Conservation (phyloP, 2,329 filamentous ascomycete species). For the Cytospora piceae region DNA sequence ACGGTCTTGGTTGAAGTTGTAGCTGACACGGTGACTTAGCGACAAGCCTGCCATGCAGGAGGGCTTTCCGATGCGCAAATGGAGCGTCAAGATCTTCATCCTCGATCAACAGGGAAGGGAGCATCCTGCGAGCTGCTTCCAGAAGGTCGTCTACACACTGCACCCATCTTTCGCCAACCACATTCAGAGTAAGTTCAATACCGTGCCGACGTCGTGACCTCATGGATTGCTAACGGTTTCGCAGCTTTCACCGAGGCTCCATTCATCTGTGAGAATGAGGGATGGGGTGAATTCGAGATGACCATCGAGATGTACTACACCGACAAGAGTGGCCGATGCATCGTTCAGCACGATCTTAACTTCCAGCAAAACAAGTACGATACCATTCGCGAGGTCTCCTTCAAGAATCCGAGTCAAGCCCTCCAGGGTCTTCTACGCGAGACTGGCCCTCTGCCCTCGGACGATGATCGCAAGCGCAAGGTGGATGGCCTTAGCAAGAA, state of each 20-base stretch:
- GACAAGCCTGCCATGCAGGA: conserved; percentile 81
- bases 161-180: conserved; percentile 93
- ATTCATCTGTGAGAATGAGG: conserved; percentile 89
- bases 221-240: conserved; percentile 29
- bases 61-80: conserved; percentile 89
- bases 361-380: conserved; percentile 84
- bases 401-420: conserved; percentile 92
- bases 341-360: conserved; percentile 87
- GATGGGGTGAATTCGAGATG: conserved; percentile 99
- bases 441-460: conserved; percentile 81
- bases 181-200: conserved; percentile 70
- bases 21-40: conserved; percentile 49
- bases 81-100: conserved; percentile 85
- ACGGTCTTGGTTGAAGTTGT: background rate
- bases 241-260: conserved; percentile 81
- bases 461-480: conserved; percentile 70
- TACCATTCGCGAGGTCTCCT: conserved; percentile 76
- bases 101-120: conserved; percentile 86
- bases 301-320: conserved; percentile 78
- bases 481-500: conserved; percentile 72
- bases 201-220: background rate
- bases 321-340: conserved; percentile 83
- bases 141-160: conserved; percentile 89
- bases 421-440: conserved; percentile 79
- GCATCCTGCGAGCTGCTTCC: conserved; percentile 81